Conservation (phyloP, 108 stramenopile genomes). For the Nitzschia sp. region DNA sequence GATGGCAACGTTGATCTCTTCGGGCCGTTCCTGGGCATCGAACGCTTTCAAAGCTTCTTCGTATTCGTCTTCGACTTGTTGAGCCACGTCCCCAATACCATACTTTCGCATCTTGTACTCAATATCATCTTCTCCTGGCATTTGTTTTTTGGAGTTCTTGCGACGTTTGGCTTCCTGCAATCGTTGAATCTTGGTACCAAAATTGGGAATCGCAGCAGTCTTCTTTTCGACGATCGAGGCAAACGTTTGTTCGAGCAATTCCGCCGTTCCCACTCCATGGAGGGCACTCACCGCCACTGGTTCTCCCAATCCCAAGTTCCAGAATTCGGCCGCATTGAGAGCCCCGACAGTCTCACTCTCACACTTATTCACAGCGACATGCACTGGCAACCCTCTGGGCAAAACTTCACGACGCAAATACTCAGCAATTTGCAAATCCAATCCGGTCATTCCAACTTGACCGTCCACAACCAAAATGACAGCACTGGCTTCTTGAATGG, state of each 20-base stretch:
- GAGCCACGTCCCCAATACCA: constrained; percentile 60
- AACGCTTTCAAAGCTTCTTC: constrained; percentile 77
- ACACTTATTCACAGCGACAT: constrained; percentile 97
- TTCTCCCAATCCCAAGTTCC: constrained; percentile 94
- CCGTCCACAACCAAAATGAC: constrained; percentile 96
- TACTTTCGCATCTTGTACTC: constrained; percentile 71
- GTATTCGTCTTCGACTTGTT: constrained; percentile 67
- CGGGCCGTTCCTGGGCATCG: constrained; percentile 61
- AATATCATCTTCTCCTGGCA: constrained; percentile 79
- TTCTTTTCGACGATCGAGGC: constrained; percentile 71
- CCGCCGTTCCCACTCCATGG: constrained; percentile 96
- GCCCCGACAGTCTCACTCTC: constrained; percentile 83
- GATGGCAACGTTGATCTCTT: constrained; percentile 93
- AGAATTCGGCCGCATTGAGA: constrained; percentile 89
- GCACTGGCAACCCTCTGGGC: constrained; percentile 72
- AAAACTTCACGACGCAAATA: constrained; percentile 85
- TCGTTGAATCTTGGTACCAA: constrained; percentile 80
- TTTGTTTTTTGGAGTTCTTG: constrained; percentile 56
- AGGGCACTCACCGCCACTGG: constrained; percentile 93
- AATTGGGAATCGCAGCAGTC: constrained; percentile 61
- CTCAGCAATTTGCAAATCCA: constrained; percentile 87
- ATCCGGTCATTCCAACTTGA: constrained; percentile 69
- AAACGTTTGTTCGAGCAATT: constrained; percentile 88
- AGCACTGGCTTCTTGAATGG: constrained; percentile 87
- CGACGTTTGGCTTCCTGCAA: constrained; percentile 63